Base-by-base conservation (phyloP, 306 rosid species). In the Castanea mollissima region DNA sequence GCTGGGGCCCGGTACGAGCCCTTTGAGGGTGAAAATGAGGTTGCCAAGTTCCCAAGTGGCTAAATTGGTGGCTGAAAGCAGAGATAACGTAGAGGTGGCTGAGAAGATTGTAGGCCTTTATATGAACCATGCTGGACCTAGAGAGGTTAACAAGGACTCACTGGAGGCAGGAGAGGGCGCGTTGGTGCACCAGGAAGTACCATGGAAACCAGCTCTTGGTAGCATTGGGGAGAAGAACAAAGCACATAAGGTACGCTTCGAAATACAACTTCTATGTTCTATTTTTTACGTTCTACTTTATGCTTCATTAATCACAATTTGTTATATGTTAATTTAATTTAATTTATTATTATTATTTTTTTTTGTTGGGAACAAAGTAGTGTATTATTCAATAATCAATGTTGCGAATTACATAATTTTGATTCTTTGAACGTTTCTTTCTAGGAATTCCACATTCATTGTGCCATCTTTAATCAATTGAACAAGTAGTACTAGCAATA, bases 51-150 rank as follows among this genome's bases (percentile, higher is more conserved):
- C 90, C 19, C 92, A 94, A 18, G 74, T 92, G 65, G 90, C 86
- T 2, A 92, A 71, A 60, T n/a, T 94, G 82, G 79, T 89, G 83
- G 92, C 88, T 81, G 94, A 90, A 81, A 85, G 94, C 46, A 71
- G 46, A 14, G 90, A 88, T 70, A 84, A 83, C 6, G 73, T 25
- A 0, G 91, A 92, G 69, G 89, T 88, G 74, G 90, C 92, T 1
- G 88, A 92, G 80, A 94, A 87, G 89, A 89, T 94, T 9, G 55
- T 89, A 20, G 76, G 74, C 81, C 87, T 91, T 85, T 92, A 82
- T 7, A 29, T 82, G 83, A 82, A 55, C 21, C 65, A 67, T 70
- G 83, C 71, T 20, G 86, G 16, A 49, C 46, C 46, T 7, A 13
- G 60, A 19, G 55, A 54, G 23, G 76, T 44, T n/a, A 68, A 55